Base-by-base conservation (phyloP, 768 basidiomycete genomes). In the Chalciporus sphaerocephalus region DNA sequence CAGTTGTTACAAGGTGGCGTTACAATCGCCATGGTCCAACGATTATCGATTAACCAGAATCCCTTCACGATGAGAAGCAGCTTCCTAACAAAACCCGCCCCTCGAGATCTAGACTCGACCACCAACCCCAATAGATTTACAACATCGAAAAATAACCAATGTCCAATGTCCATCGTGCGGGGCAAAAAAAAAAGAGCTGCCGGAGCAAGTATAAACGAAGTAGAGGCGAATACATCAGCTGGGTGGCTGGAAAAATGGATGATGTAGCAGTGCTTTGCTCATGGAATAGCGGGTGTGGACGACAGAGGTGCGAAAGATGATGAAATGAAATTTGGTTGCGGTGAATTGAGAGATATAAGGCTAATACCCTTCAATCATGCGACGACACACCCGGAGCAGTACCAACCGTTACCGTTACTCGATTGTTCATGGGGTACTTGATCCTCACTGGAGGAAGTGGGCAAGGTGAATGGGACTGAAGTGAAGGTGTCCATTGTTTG, bases 401-500 rank as follows among this genome's bases (percentile, higher is more conserved):
- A n/a, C n/a, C n/a, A n/a, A n/a, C n/a, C n/a, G n/a, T n/a, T n/a
- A 30, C 40, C 11, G 9, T 35, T 45, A 36, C 34, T 17, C n/a
- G 23, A 21, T 16, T 30, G 30, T 11, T 10, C 44, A 38, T 53
- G 43, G 3, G 51, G 39, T 12, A 5, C 27, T 38, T 18, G 32
- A 22, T 22, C 36, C 50, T 36, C 42, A 17, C 20, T 17, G 9
- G 50, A 28, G 25, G n/a, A 24, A 2, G 36, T 11, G 22, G 46
- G 25, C n/a, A 40, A 10, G 10, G 38, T 2, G 20, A 45, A 30
- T 17, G 23, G 20, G 21, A 52, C 27, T 23, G 27, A 12, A 40
- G 21, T 33, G 37, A 56, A 50, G 4, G 32, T 15, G 46, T 62
- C 61, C 61, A 62, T 62, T 23, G 41, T 27, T 30, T 21, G 25